phyloP scores from a whole-genome alignment of 2,329 filamentous ascomycete species.

The Fusarium domesticum region DNA sequence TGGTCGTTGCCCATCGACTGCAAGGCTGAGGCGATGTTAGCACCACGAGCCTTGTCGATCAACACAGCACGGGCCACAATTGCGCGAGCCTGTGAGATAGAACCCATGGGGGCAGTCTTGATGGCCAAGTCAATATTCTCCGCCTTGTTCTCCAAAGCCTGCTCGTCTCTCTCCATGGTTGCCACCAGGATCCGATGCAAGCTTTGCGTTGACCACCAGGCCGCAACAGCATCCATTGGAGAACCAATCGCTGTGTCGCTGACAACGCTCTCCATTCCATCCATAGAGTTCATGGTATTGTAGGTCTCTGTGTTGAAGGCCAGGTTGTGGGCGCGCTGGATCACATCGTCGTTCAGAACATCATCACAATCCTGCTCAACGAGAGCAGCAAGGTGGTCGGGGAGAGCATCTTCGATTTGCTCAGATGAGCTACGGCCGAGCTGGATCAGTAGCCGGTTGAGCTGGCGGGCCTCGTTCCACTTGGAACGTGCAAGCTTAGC shows the following conservation, averaged over 20 bases:
- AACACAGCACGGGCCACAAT: slow-evolving; percentile 59
- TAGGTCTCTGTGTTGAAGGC: slow-evolving; percentile 82
- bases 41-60: slow-evolving; percentile 50
- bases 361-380: slow-evolving; percentile 78
- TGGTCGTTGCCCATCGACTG: slow-evolving; percentile 44
- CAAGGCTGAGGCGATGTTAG: slow-evolving; percentile 55
- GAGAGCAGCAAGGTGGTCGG: slow-evolving; percentile 71
- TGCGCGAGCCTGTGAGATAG: slow-evolving; percentile 62
- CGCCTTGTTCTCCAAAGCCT: slow-evolving; percentile 13
- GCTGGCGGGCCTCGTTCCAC: slow-evolving; percentile 76
- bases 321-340: slow-evolving; percentile 84
- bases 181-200: slow-evolving; percentile 67
- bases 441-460: slow-evolving; percentile 49
- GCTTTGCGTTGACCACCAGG: slow-evolving; percentile 80
- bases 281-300: slow-evolving; percentile 59
- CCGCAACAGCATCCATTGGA: slow-evolving; percentile 83
- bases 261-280: slow-evolving; percentile 77
- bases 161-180: slow-evolving; percentile 54
- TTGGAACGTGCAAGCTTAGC: slow-evolving; percentile 69
- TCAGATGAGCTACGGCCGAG: slow-evolving; percentile 41
- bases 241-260: slow-evolving; percentile 82
- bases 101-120: slow-evolving; percentile 72
- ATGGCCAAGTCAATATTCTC: slow-evolving; percentile 66
- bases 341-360: slow-evolving; percentile 72
- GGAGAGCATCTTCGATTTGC: slow-evolving; percentile 58